Evolutionary conservation across 257 asterid genomes (phyloP), one percentile per base, ranked within the genome.

Genomic region (Solanum corneliomulleri): DNA sequence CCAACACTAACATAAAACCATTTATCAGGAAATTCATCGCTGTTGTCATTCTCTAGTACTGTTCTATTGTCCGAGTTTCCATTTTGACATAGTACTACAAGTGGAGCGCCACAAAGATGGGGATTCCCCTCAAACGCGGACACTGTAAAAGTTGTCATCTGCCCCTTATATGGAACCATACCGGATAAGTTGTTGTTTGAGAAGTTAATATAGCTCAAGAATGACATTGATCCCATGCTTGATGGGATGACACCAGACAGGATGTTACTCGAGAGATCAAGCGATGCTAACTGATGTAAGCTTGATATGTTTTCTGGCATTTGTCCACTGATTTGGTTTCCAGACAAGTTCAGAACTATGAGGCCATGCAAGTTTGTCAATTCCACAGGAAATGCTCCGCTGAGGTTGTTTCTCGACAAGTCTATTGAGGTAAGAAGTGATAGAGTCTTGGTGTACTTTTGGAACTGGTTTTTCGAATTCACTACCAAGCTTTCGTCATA

Each of bases 1-100:
- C 90, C 96, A 42, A 93, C 69, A 69, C 96, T 91, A 25, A 90
- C 89, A 86, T 90, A 93, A 86, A 93, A 92, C 95, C 94, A 91
- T 75, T 71, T 11, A 39, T 93, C 91, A 20, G 86, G 69, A 44
- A 93, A 71, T 4, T 23, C 86, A 68, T 88, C 85, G 4, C 82
- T 44, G 41, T 49, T 77, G 37, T 89, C 88, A 86, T 76, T 13
- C 1, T 12, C 86, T 8, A 49, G 88, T 39, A 12, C 23, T 1
- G 76, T 81, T 81, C 89, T 88, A 37, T 83, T 64, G 52, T 84
- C 87, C 3, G 86, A 64, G 11, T 89, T 90, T 68, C 89, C 88
- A 52, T 85, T 87, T 15, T 76, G 72, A 87, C 95, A 93, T 77
- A 35, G 81, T 11, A 86, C 82, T 5, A 9, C 25, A 11, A 93